Conservation (phyloP, 2,329 filamentous ascomycete genomes). For the Colletotrichum truncatum region DNA sequence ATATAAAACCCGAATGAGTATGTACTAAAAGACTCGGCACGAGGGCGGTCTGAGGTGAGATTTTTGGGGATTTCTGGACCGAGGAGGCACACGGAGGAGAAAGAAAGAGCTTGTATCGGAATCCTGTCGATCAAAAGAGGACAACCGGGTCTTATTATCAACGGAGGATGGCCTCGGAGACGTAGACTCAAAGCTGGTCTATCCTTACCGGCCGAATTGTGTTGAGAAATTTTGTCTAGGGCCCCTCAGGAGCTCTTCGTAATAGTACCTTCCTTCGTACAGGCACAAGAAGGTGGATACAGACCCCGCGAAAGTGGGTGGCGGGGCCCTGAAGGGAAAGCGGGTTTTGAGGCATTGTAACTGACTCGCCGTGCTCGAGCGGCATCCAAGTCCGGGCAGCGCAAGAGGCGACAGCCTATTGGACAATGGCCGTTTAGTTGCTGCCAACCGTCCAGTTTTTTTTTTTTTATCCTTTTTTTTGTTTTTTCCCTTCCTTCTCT, state of each 20-base stretch:
- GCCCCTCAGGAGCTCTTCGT: slow-evolving; percentile 8
- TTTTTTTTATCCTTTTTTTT: slow-evolving; percentile 1
- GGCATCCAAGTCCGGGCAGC: slow-evolving; percentile 12
- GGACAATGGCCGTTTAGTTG: slow-evolving; percentile 19
- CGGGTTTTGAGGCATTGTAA: slow-evolving; percentile 27
- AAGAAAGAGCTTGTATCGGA: background rate
- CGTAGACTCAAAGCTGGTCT: background rate
- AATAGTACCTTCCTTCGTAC: background rate
- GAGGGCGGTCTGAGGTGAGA: slow-evolving; percentile 20
- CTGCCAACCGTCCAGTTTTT: slow-evolving; percentile 4
- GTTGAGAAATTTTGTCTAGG: background rate
- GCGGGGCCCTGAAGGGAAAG: slow-evolving; percentile 21
- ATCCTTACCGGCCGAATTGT: background rate
- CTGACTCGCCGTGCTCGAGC: slow-evolving; percentile 24
- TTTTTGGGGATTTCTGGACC: slow-evolving; percentile 21
- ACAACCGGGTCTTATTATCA: slow-evolving; percentile 3
- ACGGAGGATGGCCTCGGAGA: background rate
- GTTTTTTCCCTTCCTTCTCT: background rate
- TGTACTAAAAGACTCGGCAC: slow-evolving; percentile 3
- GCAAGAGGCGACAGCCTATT: slow-evolving; percentile 9
- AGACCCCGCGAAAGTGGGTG: slow-evolving; percentile 29
- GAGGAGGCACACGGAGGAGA: background rate
- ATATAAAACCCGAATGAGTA: slow-evolving; percentile 7
- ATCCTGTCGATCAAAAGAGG: slow-evolving; percentile 2
- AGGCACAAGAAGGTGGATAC: slow-evolving; percentile 19